Conservation (phyloP, 2,329 filamentous ascomycete genomes). For the Colletotrichum somersetense region DNA sequence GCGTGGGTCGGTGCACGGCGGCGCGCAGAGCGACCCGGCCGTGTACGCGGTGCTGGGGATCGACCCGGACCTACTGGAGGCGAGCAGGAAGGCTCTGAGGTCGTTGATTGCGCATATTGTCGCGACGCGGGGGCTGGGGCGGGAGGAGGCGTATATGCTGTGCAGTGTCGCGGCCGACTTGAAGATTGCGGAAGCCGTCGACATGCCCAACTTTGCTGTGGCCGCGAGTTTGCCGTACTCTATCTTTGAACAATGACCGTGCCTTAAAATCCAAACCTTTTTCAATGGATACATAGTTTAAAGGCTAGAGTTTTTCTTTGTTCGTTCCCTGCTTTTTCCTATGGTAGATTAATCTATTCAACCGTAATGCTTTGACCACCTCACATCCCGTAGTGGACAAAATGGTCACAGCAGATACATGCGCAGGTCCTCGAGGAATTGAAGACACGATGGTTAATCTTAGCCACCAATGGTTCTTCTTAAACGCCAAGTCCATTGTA, state of each 20-base stretch:
- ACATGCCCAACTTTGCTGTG: slow-evolving; percentile 66
- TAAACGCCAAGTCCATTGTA: too few species aligned
- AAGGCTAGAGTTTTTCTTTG: too few species aligned
- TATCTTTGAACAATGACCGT: slow-evolving; percentile 53
- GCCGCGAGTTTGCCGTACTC: slow-evolving; percentile 62
- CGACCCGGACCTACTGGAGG: slow-evolving; percentile 60
- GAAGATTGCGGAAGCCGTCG: slow-evolving; percentile 65
- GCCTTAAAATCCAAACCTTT: background rate
- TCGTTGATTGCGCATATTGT: slow-evolving; percentile 63
- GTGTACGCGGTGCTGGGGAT: slow-evolving; percentile 62
- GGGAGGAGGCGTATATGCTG: slow-evolving; percentile 65
- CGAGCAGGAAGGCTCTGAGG: slow-evolving; percentile 61
- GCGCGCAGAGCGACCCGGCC: slow-evolving; percentile 45
- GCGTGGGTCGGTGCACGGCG: slow-evolving; percentile 18
- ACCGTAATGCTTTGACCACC: too few species aligned
- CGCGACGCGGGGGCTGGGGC: slow-evolving; percentile 58
- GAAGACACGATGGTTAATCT: too few species aligned
- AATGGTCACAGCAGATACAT: too few species aligned
- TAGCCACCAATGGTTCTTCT: too few species aligned
- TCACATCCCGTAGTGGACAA: too few species aligned
- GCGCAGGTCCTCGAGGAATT: too few species aligned
- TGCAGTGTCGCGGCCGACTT: slow-evolving; percentile 63
- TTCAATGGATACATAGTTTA: too few species aligned
- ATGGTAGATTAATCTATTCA: too few species aligned
- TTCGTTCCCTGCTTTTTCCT: too few species aligned